A percentile compares a stretch with the other conserved stretches of the same genome.
Evolutionary conservation across 306 rosid genomes (phyloP).

Genomic region (Inga leiocalycina): DNA sequence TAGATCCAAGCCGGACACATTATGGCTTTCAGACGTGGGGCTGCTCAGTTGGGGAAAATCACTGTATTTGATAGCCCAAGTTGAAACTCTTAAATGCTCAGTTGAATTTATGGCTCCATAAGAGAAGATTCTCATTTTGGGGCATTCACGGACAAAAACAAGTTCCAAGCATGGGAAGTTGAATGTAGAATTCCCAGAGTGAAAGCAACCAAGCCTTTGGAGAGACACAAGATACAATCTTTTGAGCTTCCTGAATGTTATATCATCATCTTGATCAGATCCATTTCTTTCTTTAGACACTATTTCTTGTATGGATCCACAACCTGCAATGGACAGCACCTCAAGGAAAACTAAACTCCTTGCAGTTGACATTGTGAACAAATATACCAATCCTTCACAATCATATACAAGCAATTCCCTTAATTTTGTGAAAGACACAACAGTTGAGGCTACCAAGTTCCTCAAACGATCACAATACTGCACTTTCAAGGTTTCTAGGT

Average conservation of each 20-base stretch:
- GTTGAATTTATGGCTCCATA: too few species aligned
- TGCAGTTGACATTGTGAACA: constrained; percentile 25
- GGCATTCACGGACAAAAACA: too few species aligned
- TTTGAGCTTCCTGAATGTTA: neutral
- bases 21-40: too few species aligned
- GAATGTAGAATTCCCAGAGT: too few species aligned
- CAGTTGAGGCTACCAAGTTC: neutral
- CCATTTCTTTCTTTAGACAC: neutral
- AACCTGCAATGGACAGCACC: neutral
- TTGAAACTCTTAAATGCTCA: too few species aligned
- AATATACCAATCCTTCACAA: constrained; percentile 10
- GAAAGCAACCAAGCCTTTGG: too few species aligned
- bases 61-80: too few species aligned
- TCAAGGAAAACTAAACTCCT: constrained; percentile 25
- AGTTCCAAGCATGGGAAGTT: too few species aligned
- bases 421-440: neutral
- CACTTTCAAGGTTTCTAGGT: too few species aligned
- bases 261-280: neutral
- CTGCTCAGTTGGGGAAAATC: too few species aligned
- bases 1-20: too few species aligned
- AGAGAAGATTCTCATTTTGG: too few species aligned
- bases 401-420: neutral
- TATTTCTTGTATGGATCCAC: neutral
- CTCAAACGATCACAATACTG: neutral
- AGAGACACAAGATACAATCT: neutral